Base-by-base conservation (phyloP, 2,329 filamentous ascomycete genomes). In the Calonectria hongkongensis region DNA sequence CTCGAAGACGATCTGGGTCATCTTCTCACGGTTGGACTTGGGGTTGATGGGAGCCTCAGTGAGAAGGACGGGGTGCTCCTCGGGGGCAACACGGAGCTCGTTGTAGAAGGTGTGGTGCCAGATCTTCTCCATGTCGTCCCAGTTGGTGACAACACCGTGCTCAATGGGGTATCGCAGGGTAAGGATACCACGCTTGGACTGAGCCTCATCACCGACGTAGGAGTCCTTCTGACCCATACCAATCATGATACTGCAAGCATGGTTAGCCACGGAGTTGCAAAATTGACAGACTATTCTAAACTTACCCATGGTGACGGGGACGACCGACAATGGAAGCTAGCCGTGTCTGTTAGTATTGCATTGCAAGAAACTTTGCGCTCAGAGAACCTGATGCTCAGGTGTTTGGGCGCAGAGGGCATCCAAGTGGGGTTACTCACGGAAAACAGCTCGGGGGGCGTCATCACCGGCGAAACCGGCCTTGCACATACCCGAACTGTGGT, bases 71-170 rank as follows among this genome's bases (percentile, higher is more conserved):
- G 97, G 97, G 93, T 99, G 97, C 94, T 99, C 97, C 92, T 99
- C 97, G 83, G 97, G 97, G 83, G 97, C 97, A 80, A 99, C 97
- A 96, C 97, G 96, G 86, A 99, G 92, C 92, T 99, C 97, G 91
- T 99, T 99, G 95, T 98, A 99, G 93, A 99, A 99, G 86, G 97
- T 98, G 95, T 99, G 97, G 89, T 99, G 97, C 97, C 97, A 99
- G 84, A 99, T 98, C 94, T 98, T 98, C 92, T 98, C 97, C 97
- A 98, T 98, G 89, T 98, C 97, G 88, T 99, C 97, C 97, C 97
- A 99, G 95, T 98, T 98, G 90, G 97, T 99, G 86, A 99, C 97
- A 84, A 99, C 97, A 97, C 97, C 97, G 93, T 99, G 97, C 93
- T 99, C 97, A 87, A 99, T 99, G 86, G 97, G 97, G 90, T 99